A percentile compares a stretch with the other conserved stretches of the same genome.
Conservation (phyloP, 2,329 filamentous ascomycete genomes). For the Fusarium hainanense region DNA sequence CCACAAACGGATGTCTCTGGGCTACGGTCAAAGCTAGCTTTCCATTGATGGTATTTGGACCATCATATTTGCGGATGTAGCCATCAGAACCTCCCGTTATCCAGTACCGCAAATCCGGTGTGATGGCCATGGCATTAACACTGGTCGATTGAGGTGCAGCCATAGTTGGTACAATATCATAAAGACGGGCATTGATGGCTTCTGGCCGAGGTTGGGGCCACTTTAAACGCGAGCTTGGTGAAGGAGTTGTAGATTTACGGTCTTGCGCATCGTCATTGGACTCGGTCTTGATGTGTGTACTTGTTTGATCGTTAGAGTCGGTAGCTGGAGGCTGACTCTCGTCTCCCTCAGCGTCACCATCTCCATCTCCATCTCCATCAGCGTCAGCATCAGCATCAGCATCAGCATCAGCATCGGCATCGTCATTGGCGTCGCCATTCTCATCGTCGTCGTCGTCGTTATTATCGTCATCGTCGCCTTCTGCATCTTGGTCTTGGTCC, state of each 20-base stretch:
- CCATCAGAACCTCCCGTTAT: constrained; percentile 95
- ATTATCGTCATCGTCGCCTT: constrained; percentile 43
- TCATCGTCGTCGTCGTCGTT: constrained; percentile 51
- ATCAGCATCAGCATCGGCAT: constrained; percentile 52
- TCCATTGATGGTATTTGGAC: constrained; percentile 92
- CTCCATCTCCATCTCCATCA: constrained; percentile 52
- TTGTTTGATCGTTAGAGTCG: constrained; percentile 51
- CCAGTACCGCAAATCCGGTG: constrained; percentile 93
- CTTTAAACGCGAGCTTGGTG: constrained; percentile 37
- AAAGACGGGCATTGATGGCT: constrained; percentile 80
- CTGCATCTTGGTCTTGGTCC: constrained; percentile 44
- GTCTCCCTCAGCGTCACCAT: constrained; percentile 53
- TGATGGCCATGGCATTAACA: constrained; percentile 91
- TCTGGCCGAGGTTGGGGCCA: constrained; percentile 78
- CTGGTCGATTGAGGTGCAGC: constrained; percentile 95
- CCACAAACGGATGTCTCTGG: constrained; percentile 95
- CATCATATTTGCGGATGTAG: constrained; percentile 97
- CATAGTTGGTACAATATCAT: constrained; percentile 97
- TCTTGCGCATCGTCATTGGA: constrained; percentile 39
- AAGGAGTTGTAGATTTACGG: constrained; percentile 47
- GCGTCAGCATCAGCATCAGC: constrained; percentile 50
- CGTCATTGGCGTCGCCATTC: constrained; percentile 50
- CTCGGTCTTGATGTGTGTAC: constrained; percentile 50
- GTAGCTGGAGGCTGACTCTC: constrained; percentile 45
- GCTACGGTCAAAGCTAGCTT: constrained; percentile 94